Conservation (phyloP, 2,329 filamentous ascomycete genomes). For the Proliferodiscus dingleyae region DNA sequence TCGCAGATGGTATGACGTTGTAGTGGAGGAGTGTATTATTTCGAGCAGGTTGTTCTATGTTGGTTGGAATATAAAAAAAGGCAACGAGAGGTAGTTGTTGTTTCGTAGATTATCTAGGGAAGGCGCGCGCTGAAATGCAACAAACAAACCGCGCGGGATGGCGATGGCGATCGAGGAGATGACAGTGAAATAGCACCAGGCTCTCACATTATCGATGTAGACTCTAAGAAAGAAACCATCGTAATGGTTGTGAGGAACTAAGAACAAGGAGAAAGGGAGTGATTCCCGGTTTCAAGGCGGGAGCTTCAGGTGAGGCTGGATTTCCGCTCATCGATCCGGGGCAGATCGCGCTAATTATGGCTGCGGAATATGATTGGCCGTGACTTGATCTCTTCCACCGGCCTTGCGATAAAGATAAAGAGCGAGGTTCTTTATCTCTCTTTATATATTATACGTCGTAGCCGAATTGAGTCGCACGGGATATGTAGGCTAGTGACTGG, state of each 20-base stretch:
- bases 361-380: no score
- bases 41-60: constrained; percentile 2
- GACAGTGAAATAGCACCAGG: constrained; percentile 24
- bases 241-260: not conserved
- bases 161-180: constrained; percentile 7
- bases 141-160: constrained; percentile 14
- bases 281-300: not conserved
- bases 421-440: no score
- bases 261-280: not conserved
- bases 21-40: not conserved
- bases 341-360: no score
- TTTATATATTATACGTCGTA: no score
- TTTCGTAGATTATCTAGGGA: constrained; percentile 16
- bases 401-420: no score
- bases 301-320: not conserved
- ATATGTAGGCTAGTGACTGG: no score
- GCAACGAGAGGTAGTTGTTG: constrained; percentile 9
- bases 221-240: constrained; percentile 1
- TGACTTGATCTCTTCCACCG: no score
- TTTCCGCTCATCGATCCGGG: not conserved
- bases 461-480: no score
- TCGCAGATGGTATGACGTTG: constrained; percentile 8
- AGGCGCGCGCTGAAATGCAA: constrained; percentile 22
- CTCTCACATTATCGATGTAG: constrained; percentile 26
- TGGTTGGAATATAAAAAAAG: constrained; percentile 6